Evolutionary conservation across 2,329 filamentous ascomycete genomes (phyloP), one percentile per base, ranked within the genome.

Genomic region (Nannizzia gypsea): DNA sequence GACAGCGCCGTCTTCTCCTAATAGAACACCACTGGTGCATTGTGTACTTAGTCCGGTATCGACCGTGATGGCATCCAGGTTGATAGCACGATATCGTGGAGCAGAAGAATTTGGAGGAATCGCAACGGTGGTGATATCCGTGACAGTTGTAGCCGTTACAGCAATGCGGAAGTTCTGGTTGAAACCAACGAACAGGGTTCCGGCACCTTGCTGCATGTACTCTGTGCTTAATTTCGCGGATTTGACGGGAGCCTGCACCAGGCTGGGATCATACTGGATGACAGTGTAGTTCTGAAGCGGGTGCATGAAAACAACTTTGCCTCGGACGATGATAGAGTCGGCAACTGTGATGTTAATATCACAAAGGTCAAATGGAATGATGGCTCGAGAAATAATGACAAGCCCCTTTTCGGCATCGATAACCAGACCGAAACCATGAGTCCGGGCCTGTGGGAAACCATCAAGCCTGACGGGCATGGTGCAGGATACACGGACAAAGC

Each of bases 171-270:
- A 87, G 65, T 96, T 97, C 65, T 95, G 86, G 71, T 99, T 99
- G 77, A 96, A 95, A n/a, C 93, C 95, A 64, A 99, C 88, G 74
- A 99, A 99, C 66, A 96, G 91, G 0, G 91, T 96, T 60, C 92
- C 87, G 56, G 91, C 89, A 38, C 93, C 93, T 76, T 97, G 93
- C 57, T 90, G 91, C 71, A 97, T 90, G 67, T 85, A 84, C 60
- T 89, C 84, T 4, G 80, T 84, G 68, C 90, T 90, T 56, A 99
- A 81, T 67, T 84, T 88, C 3, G 95, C 93, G 64, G 88, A 92
- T 77, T 91, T 83, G 11, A 99, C 91, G 0, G 93, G 91, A 1
- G 92, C 93, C 68, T 95, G 84, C n/a, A 97, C 95, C 17, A 99
- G 82, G 42, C 83, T 84, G 1, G 93, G 89, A 70, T 99, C 92